phyloP scores from a whole-genome alignment of 2,329 filamentous ascomycete genomes.

The Pseudogymnoascus sp. region DNA sequence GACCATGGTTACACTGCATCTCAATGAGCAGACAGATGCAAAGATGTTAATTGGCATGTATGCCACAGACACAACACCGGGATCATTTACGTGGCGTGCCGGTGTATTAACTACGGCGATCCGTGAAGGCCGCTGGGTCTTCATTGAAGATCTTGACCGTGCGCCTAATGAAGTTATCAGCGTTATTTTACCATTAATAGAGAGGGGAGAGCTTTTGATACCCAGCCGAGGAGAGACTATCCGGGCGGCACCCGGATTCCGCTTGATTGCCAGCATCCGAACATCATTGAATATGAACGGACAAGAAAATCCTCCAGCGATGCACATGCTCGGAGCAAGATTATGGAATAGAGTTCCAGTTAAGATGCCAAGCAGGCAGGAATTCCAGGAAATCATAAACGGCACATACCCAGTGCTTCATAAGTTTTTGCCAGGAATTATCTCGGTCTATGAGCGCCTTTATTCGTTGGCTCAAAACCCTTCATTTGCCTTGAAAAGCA shows the following conservation, averaged over 20 bases:
- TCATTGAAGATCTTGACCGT: conserved; percentile 93
- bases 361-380: conserved; percentile 53
- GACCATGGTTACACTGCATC: conserved; percentile 83
- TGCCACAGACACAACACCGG: conserved; percentile 76
- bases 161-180: conserved; percentile 93
- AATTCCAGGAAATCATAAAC: conserved; percentile 67
- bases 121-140: conserved; percentile 86
- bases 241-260: conserved; percentile 74
- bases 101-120: conserved; percentile 92
- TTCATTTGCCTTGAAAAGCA: conserved; percentile 38
- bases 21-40: conserved; percentile 97
- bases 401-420: conserved; percentile 62
- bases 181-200: conserved; percentile 83
- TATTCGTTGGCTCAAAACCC: conserved; percentile 36
- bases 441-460: conserved; percentile 50
- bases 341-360: conserved; percentile 79
- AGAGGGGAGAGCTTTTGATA: conserved; percentile 82
- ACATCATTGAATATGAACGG: conserved; percentile 63
- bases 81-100: conserved; percentile 84
- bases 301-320: conserved; percentile 55
- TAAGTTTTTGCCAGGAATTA: conserved; percentile 50
- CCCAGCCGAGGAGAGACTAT: conserved; percentile 83
- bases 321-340: conserved; percentile 68
- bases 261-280: conserved; percentile 84
- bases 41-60: conserved; percentile 95